Evolutionary conservation across 2,329 filamentous ascomycete species (phyloP).

Genomic region (Ascochyta viciae-villosae): DNA sequence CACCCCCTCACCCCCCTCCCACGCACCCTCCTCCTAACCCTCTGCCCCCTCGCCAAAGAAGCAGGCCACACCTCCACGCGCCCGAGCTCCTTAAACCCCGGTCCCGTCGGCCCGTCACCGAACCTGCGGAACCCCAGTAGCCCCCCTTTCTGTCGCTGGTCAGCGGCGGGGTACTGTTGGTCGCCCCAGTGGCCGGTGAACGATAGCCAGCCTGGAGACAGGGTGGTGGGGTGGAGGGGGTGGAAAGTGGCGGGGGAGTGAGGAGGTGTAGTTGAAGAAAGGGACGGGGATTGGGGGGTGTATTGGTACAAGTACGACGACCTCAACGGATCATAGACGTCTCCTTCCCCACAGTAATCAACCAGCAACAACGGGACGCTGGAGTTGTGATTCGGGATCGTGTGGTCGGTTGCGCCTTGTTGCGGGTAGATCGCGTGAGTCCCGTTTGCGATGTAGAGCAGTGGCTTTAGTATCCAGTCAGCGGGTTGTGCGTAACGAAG

Average conservation of each 20-base stretch:
- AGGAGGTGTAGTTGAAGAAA: too few species aligned
- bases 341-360: slow-evolving; percentile 60
- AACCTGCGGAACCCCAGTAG: slow-evolving; percentile 55
- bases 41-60: not conserved
- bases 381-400: slow-evolving; percentile 64
- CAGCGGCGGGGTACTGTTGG: slow-evolving; percentile 57
- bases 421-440: slow-evolving; percentile 70
- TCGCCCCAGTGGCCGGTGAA: slow-evolving; percentile 68
- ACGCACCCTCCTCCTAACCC: not conserved
- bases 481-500: too few species aligned
- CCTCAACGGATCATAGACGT: slow-evolving; percentile 64
- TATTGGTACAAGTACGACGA: slow-evolving; percentile 42
- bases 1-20: too few species aligned
- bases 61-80: slow-evolving; percentile 29
- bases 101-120: slow-evolving; percentile 64
- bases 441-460: slow-evolving; percentile 64
- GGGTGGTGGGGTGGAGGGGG: slow-evolving; percentile 51
- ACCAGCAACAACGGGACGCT: slow-evolving; percentile 55
- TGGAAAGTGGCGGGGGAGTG: slow-evolving; percentile 50
- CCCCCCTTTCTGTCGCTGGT: slow-evolving; percentile 51
- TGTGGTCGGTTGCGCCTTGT: slow-evolving; percentile 65
- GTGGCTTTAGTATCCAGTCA: slow-evolving; percentile 20
- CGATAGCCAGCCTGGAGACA: slow-evolving; percentile 61
- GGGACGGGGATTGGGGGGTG: too few species aligned
- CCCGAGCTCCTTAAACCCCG: slow-evolving; percentile 46